Evolutionary conservation across 306 rosid species (phyloP).

Genomic region (Acacia melanoxylon): DNA sequence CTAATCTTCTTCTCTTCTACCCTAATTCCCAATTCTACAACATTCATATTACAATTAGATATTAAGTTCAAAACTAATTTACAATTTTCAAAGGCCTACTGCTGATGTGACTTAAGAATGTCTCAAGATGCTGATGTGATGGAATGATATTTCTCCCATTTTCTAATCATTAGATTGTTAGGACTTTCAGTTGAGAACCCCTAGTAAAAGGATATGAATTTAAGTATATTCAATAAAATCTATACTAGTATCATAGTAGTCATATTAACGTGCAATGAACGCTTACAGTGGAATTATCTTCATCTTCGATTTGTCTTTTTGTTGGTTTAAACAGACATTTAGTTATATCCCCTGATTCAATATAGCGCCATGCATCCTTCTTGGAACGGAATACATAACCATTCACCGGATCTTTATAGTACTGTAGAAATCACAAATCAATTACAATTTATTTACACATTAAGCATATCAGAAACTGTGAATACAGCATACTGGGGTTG

Average conservation of each 20-base stretch:
- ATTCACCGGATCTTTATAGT: conserved; percentile 45
- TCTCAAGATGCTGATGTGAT: conserved; percentile 10
- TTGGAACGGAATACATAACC: conserved; percentile 48
- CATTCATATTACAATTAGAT: no score
- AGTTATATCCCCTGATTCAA: conserved; percentile 40
- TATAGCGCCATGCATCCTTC: conserved; percentile 47
- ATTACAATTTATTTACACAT: conserved; percentile 29
- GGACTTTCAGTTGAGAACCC: conserved; percentile 19
- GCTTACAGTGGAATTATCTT: conserved; percentile 37
- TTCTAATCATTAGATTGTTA: neutral
- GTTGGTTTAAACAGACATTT: conserved; percentile 35
- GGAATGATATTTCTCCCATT: conserved; percentile 18
- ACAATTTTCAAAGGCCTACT: neutral
- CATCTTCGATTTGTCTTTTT: conserved; percentile 37
- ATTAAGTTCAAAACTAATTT: neutral
- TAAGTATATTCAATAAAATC: conserved; percentile 24
- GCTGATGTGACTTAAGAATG: neutral
- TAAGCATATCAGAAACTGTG: conserved; percentile 16
- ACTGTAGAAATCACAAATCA: conserved; percentile 39
- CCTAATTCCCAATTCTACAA: no score
- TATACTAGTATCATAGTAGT: conserved; percentile 11
- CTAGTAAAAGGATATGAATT: neutral
- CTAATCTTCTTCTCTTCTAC: no score
- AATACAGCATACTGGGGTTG: conserved; percentile 8
- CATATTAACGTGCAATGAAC: conserved; percentile 7